Base-by-base conservation (phyloP, 352 stramenopile genomes). In the Phytophthora fragariaefolia region DNA sequence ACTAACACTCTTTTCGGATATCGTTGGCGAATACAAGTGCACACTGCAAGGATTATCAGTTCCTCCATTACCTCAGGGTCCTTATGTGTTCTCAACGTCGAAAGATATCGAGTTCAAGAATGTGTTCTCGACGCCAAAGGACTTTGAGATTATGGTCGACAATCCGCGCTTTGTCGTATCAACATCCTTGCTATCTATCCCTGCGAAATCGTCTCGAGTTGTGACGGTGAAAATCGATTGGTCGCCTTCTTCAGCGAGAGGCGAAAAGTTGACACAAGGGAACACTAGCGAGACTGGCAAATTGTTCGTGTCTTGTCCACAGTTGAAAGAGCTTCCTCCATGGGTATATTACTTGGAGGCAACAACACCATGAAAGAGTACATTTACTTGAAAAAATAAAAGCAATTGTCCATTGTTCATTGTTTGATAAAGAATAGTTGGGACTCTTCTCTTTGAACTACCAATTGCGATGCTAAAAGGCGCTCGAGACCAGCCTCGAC, bases 101-200 rank as follows among this genome's bases (percentile, higher is more conserved):
- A 82, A 79, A 53, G 84, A 95, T 15, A 89, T 98, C 50, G 81
- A 93, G 48, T 97, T 98, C 76, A 89, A 91, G 46, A 98, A 98
- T 65, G 90, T 97, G 1, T 98, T 98, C 52, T 90, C 78, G 18
- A 69, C 74, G 5, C 46, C 79, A 1, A 75, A 68, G 10, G 85
- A 96, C 12, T 98, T 97, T 64, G 76, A 89, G 10, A 77, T 95
- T 20, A 73, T 87, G 26, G 67, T 93, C 9, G 92, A 98, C 69
- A 92, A 90, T 38, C 71, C 85, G 13, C 70, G 57, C 10, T 97
- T 98, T 48, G 64, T 76, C 0, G 47, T 97, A 10, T 80, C 73
- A 22, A 65, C 73, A 9, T 83, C 77, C 36, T 88, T 54, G 20
- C 24, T 91, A 15, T 89, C 79, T 3, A 87, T 97, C 13, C 66